A percentile compares a stretch with the other conserved stretches of the same genome.
Conservation (phyloP, 75 land plant genomes). For the Selaginella tamariscina region DNA sequence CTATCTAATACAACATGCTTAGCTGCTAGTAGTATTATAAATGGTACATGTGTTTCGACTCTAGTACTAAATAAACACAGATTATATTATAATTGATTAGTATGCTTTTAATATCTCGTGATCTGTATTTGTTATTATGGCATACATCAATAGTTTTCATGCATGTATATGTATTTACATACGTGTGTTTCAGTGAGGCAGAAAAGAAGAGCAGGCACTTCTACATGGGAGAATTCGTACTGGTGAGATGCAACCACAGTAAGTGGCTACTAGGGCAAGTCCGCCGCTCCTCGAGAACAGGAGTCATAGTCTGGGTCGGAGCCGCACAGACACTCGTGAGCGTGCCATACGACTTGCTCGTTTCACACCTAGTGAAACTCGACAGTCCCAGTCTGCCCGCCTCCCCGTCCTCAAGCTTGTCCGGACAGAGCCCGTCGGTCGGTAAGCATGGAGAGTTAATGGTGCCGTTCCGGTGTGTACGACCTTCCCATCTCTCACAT, state of each 20-base stretch:
- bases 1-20: no score
- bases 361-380: constrained; percentile 14
- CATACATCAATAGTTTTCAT: no score
- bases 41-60: no score
- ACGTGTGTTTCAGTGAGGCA: not conserved
- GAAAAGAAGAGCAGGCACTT: not conserved
- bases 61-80: no score
- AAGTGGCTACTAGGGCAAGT: constrained; percentile 22
- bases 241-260: constrained; percentile 18
- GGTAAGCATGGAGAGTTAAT: not conserved
- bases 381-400: constrained; percentile 11
- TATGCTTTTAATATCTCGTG: no score
- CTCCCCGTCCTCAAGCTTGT: constrained; percentile 3
- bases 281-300: constrained; percentile 6
- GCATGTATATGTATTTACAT: no score
- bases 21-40: no score
- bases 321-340: constrained; percentile 14
- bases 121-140: no score
- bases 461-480: constrained; percentile 10
- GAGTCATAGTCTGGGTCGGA: constrained; percentile 17
- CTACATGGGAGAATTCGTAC: constrained; percentile 9
- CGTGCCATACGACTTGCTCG: constrained; percentile 12
- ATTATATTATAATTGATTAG: no score
- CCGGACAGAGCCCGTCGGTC: not conserved
- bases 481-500: constrained; percentile 17